Evolutionary conservation across 1,139 yeast genomes (phyloP), one percentile per base, ranked within the genome.

Genomic region (Protomyces inundatus): DNA sequence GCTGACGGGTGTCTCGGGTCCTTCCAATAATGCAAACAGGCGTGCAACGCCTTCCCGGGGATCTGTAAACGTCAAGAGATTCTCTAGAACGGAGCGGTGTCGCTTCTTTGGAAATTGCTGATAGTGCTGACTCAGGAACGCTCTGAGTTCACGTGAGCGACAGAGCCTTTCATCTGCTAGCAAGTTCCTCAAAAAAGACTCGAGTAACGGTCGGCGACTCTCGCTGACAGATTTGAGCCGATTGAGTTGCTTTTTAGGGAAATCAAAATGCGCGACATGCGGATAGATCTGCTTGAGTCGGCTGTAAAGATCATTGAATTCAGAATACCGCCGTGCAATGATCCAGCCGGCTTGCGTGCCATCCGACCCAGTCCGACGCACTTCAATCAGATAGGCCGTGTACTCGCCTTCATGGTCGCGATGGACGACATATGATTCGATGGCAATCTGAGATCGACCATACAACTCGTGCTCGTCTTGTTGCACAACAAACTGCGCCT

Each of bases 271-370:
- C 2, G 77, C 74, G 6, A 87, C 84, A 56, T 76, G 77, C 0
- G 84, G 80, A 69, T 86, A 86, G 57, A 76, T 77, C 3, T 74
- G 73, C 65, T 81, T 82, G 67, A 91, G 76, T 68, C 87, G 85
- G 68, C 83, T 84, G 70, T 90, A 85, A 39, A 91, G 77, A 67
- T 81, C 83, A 74, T 81, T 84, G 73, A 91, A 91, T 71, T 91
- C 97, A 70, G 89, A 88, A 71, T 85, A 91, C 65, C 98, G 77
- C 69, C 97, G 77, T 0, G 96, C 95, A 39, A 90, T 89, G 59
- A 89, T 84, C 97, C 97, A 91, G 0, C 91, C 90, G 0, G 93
- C 90, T 6, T 83, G 79, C 6, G 80, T 5, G 77, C 77, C 46
- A 23, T 42, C 60, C 30, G 59, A 16, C 7, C 42, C 54, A 6